Evolutionary conservation across 176 grass and related monocot species (phyloP).

Genomic region (Thinopyrum elongatum): DNA sequence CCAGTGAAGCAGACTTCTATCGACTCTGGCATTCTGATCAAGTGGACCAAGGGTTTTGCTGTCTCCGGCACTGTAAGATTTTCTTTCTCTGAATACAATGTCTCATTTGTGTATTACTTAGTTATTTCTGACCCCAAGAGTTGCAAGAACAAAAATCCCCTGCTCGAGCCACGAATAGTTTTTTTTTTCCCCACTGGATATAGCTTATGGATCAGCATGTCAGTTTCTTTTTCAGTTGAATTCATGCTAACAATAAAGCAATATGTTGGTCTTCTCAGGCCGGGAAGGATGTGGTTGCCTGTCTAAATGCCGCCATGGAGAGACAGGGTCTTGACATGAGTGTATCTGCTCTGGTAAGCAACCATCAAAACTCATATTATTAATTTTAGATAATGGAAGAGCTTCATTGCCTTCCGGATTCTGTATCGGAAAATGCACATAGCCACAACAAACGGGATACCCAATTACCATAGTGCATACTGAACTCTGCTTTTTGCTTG

Average conservation of each 20-base stretch:
- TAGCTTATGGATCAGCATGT: neutral
- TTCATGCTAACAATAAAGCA: neutral
- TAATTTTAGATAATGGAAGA: neutral
- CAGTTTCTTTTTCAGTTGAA: neutral
- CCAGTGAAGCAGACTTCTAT: constrained; percentile 46
- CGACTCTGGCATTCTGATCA: constrained; percentile 47
- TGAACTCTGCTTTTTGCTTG: neutral
- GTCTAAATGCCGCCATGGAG: constrained; percentile 33
- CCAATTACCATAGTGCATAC: neutral
- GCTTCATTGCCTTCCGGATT: neutral
- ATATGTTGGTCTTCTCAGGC: neutral
- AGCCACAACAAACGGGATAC: too few relatives aligned
- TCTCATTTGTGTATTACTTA: neutral
- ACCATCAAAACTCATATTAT: neutral
- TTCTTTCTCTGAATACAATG: neutral
- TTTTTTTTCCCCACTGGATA: neutral
- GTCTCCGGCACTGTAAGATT: constrained; percentile 42
- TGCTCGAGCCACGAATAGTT: neutral
- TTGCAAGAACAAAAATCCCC: neutral
- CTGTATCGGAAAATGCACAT: neutral
- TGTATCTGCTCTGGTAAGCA: constrained; percentile 38
- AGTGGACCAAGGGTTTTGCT: constrained; percentile 58
- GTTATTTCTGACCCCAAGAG: neutral
- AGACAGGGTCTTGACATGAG: constrained; percentile 41
- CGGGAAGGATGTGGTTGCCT: constrained; percentile 44